Evolutionary conservation across 2,329 filamentous ascomycete species (phyloP), one percentile per base, ranked within the genome.

Genomic region (Talaromyces sp.): DNA sequence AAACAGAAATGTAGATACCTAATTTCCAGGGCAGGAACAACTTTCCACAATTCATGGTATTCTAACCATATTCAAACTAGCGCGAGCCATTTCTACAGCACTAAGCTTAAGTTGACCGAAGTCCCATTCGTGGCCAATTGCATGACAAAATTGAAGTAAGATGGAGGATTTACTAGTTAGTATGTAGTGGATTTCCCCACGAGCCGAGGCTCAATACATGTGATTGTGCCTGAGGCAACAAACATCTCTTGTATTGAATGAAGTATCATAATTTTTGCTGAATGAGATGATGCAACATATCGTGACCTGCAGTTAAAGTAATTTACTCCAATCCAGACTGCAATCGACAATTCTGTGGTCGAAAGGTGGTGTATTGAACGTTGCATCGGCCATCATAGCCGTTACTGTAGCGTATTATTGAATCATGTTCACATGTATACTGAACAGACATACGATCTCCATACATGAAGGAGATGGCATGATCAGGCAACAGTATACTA

Each of bases 131-230:
- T 16, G 14, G 12, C 42, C 42, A 46, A 46, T 46, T 8, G 25
- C 8, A 25, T 9, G 18, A 18, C 5, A 0, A 14, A 14, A 21
- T 12, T 44, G 11, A 12, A 12, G 5, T 48, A 3, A 4, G 8
- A n/a, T 11, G 1, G 28, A 33, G 48, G 48, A 52, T 33, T 5
- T 5, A n/a, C n/a, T n/a, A n/a, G n/a, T n/a, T n/a, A n/a, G n/a
- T n/a, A n/a, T n/a, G n/a, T n/a, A 18, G 5, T 14, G 18, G 28
- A 21, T 8, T n/a, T 21, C 14, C 4, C 11, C 54, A 42, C 16
- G n/a, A 55, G 58, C 58, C 58, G 58, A 55, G 58, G 58, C 18
- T 61, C 21, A 54, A 12, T 3, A 16, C 58, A 31, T 28, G 39
- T 21, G 35, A 25, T n/a, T 48, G 7, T 54, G 33, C 46, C 33